A percentile compares a stretch with the other conserved stretches of the same genome.
Conservation (phyloP, 805 yeast genomes). For the Saccharomycopsis sp. region DNA sequence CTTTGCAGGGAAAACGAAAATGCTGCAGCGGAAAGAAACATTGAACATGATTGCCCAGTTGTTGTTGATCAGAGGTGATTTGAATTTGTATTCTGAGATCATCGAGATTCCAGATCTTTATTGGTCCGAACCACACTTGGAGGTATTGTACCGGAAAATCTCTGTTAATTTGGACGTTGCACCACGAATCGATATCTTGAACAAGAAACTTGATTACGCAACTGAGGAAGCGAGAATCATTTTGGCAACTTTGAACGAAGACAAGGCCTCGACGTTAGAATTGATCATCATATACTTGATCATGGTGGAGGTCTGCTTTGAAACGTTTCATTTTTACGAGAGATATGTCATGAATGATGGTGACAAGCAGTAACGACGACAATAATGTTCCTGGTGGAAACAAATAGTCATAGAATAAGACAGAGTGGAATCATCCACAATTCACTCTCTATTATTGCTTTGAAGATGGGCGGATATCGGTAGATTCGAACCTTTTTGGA, state of each 20-base stretch:
- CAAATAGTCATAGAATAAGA: too few species aligned
- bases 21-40: slow-evolving; percentile 35
- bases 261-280: slow-evolving; percentile 67
- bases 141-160: slow-evolving; percentile 61
- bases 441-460: too few species aligned
- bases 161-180: slow-evolving; percentile 66
- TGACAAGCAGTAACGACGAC: too few species aligned
- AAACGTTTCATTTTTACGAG: slow-evolving; percentile 65
- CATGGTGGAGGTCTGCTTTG: slow-evolving; percentile 78
- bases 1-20: slow-evolving; percentile 24
- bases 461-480: too few species aligned
- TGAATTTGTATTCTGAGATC: slow-evolving; percentile 78
- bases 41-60: slow-evolving; percentile 64
- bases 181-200: slow-evolving; percentile 70
- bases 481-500: too few species aligned
- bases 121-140: slow-evolving; percentile 87
- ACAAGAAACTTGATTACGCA: slow-evolving; percentile 81
- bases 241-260: slow-evolving; percentile 64
- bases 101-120: slow-evolving; percentile 79
- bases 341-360: slow-evolving; percentile 19
- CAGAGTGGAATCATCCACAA: too few species aligned
- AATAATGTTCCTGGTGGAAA: too few species aligned
- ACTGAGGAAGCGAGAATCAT: slow-evolving; percentile 81
- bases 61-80: slow-evolving; percentile 67
- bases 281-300: slow-evolving; percentile 83